Base-by-base conservation (phyloP, 352 stramenopile species). In the Globisporangium cylindrosporum region DNA sequence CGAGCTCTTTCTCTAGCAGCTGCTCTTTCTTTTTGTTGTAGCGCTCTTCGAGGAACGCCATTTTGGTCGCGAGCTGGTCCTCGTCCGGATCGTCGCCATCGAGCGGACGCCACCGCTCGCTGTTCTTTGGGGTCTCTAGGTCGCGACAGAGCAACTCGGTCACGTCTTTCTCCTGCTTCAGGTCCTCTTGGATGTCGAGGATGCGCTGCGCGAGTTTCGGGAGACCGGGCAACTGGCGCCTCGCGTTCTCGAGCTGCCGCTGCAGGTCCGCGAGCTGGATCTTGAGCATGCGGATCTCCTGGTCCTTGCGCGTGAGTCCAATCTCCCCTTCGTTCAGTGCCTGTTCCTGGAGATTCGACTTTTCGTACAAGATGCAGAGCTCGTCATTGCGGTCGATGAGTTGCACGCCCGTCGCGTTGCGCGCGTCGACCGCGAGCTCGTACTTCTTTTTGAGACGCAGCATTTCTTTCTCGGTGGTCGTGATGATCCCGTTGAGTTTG, bases 341-440 rank as follows among this genome's bases (percentile, higher is more conserved):
- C 29, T 92, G 80, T 64, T 97, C 91, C 62, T 97, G 89, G 4
- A 97, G 66, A 73, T 97, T 97, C 3, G 86, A 70, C 71, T 98
- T 97, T 67, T 98, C 95, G 71, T 98, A 98, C 51, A 98, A 69
- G 67, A 98, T 96, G 64, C 94, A 98, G 8, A 98, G 80, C 76
- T 98, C 94, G 72, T 98, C 93, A 72, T 98, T 98, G 49, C 94
- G 82, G 76, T 98, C 93, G 64, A 98, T 98, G 49, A 98, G 81
- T 73, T 98, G 88, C 29, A 98, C 92, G 27, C 92, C 92, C 24
- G 91, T 94, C 20, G 88, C 77, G 62, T 97, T 97, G 38, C 92
- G 84, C 22, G 84, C 86, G 66, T 97, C 89, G 29, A 97, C 89
- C 0, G 90, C 87, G 6, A 82, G 77, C 64, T 98, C 94, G 73